Conservation (phyloP, 2,329 filamentous ascomycete species). For the Teratosphaeria gauchensis region DNA sequence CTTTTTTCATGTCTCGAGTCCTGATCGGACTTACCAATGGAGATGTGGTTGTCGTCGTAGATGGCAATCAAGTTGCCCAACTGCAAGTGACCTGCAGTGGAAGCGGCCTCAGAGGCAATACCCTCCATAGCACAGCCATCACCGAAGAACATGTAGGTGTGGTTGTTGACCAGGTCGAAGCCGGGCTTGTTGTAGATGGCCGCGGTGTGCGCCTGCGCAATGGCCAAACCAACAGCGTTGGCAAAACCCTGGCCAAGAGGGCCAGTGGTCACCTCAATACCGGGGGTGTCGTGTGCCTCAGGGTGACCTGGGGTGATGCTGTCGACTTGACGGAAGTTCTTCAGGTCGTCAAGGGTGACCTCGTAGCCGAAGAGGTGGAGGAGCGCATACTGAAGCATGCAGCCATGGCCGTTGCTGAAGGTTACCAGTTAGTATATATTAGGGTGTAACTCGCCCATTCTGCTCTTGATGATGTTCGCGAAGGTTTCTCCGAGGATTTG, state of each 20-base stretch:
- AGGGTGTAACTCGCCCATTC: neutral
- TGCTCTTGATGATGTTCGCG: neutral
- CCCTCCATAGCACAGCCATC: slow-evolving; percentile 99
- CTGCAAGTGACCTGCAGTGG: slow-evolving; percentile 89
- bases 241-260: slow-evolving; percentile 94
- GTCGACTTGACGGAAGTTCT: slow-evolving; percentile 76
- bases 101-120: slow-evolving; percentile 85
- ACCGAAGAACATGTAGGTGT: slow-evolving; percentile 94
- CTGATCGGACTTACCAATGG: slow-evolving; percentile 46
- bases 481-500: neutral
- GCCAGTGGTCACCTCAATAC: slow-evolving; percentile 95
- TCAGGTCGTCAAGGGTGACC: slow-evolving; percentile 80
- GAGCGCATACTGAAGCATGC: slow-evolving; percentile 98
- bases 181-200: slow-evolving; percentile 95
- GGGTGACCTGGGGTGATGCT: slow-evolving; percentile 92
- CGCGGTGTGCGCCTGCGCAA: slow-evolving; percentile 85
- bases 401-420: slow-evolving; percentile 87
- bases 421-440: neutral
- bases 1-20: neutral
- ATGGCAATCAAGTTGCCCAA: slow-evolving; percentile 94
- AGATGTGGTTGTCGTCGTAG: slow-evolving; percentile 99
- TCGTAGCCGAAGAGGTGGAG: slow-evolving; percentile 93
- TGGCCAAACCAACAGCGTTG: slow-evolving; percentile 95
- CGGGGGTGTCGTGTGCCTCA: slow-evolving; percentile 91
- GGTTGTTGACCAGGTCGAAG: slow-evolving; percentile 85